phyloP scores from a whole-genome alignment of 2,329 filamentous ascomycete species.

The Neonectria hederae region DNA sequence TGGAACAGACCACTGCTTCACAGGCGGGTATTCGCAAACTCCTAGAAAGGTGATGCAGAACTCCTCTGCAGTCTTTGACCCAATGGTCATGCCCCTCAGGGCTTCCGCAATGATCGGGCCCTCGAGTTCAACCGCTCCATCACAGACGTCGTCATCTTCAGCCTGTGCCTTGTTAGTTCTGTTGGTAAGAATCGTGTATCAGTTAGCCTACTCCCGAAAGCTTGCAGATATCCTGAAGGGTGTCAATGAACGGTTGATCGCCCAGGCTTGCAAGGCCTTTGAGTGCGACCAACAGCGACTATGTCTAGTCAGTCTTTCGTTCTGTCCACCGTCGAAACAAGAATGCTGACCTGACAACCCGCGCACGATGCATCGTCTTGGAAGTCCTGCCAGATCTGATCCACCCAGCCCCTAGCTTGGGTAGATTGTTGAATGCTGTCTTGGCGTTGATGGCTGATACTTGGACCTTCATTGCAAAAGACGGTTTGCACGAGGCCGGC shows the following conservation, averaged over 20 bases:
- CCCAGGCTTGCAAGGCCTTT: constrained; percentile 56
- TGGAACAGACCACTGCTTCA: constrained; percentile 53
- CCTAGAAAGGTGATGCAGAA: constrained; percentile 65
- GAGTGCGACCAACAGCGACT: constrained; percentile 50
- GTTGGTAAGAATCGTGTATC: no score
- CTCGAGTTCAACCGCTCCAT: constrained; percentile 60
- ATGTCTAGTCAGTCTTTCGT: constrained; percentile 3
- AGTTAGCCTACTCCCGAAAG: constrained; percentile 41
- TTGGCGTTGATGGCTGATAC: constrained; percentile 11
- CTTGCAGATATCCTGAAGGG: constrained; percentile 46
- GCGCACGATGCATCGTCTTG: constrained; percentile 33
- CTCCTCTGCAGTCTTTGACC: constrained; percentile 59
- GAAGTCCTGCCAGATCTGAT: constrained; percentile 13
- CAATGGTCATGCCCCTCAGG: constrained; percentile 57
- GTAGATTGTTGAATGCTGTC: constrained; percentile 25
- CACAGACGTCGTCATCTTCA: constrained; percentile 65
- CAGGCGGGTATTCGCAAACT: constrained; percentile 59
- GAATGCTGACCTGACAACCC: constrained; percentile 33
- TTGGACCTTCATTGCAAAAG: constrained; percentile 18
- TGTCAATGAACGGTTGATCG: constrained; percentile 51
- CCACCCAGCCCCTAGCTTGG: constrained; percentile 1
- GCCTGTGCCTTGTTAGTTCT: constrained; percentile 43
- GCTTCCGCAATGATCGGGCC: constrained; percentile 62
- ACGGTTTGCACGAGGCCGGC: constrained; percentile 22
- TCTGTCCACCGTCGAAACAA: not conserved